Percentiles rank a stretch among this genome's conserved stretches.
phyloP scores from a whole-genome alignment of 805 yeast species.

The Saturnispora zaruensis region DNA sequence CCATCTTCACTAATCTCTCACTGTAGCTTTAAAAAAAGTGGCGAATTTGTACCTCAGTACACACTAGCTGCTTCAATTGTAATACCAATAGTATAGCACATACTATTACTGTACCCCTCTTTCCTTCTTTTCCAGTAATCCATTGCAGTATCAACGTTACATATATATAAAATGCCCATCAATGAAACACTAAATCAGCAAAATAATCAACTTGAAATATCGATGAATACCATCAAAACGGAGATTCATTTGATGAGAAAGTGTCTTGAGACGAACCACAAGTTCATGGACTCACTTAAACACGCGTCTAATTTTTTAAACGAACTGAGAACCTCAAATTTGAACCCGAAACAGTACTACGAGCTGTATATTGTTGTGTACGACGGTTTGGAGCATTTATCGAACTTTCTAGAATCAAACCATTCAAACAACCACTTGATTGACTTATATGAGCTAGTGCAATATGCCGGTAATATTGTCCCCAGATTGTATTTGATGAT shows the following conservation, averaged over 20 bases:
- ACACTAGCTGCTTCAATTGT: no score
- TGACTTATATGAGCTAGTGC: constrained; percentile 89
- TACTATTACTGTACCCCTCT: background rate
- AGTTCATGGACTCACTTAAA: constrained; percentile 78
- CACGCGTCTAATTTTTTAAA: constrained; percentile 76
- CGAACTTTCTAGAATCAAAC: constrained; percentile 53
- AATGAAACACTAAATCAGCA: constrained; percentile 17
- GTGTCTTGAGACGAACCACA: constrained; percentile 53
- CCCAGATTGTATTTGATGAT: constrained; percentile 93
- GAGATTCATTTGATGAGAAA: constrained; percentile 72
- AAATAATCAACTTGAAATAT: constrained; percentile 32
- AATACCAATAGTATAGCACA: no score
- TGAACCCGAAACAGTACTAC: constrained; percentile 87
- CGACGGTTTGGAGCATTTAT: constrained; percentile 68
- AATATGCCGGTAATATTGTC: constrained; percentile 86
- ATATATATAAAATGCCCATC: background rate
- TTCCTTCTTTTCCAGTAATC: no score
- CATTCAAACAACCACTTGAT: constrained; percentile 70
- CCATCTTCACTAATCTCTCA: no score
- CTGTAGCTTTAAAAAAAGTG: background rate
- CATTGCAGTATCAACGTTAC: no score
- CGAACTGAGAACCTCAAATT: constrained; percentile 66
- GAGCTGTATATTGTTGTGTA: constrained; percentile 79
- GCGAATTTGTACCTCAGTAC: background rate
- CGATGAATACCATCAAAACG: constrained; percentile 47